Conservation (phyloP, 768 basidiomycete genomes). For the Epithele typhae region DNA sequence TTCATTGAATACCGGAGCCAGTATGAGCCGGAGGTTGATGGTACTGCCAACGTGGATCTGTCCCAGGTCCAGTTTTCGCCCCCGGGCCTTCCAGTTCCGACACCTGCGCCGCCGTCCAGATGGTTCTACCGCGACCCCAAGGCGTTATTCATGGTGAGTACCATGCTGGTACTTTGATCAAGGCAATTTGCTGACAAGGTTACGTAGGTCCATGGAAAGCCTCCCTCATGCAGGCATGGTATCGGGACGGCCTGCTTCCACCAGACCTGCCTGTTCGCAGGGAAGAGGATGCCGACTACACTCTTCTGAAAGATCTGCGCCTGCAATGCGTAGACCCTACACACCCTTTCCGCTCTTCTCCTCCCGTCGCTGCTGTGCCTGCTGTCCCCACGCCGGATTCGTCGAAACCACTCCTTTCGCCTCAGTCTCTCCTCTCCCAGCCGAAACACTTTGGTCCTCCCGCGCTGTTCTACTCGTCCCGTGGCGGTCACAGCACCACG, state of each 20-base stretch:
- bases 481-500: slow-evolving; percentile 86
- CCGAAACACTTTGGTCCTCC: slow-evolving; percentile 84
- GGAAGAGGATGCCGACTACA: slow-evolving; percentile 68
- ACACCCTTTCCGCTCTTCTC: slow-evolving; percentile 60
- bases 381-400: slow-evolving; percentile 28
- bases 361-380: slow-evolving; percentile 35
- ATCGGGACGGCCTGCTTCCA: slow-evolving; percentile 77
- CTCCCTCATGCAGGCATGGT: slow-evolving; percentile 87
- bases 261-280: slow-evolving; percentile 77
- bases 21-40: slow-evolving; percentile 53
- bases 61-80: slow-evolving; percentile 71
- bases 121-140: slow-evolving; percentile 89
- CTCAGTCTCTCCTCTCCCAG: slow-evolving; percentile 74
- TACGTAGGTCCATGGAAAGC: slow-evolving; percentile 78
- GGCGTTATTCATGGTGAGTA: slow-evolving; percentile 67
- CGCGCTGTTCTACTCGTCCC: slow-evolving; percentile 80
- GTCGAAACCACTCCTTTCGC: slow-evolving; percentile 56
- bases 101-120: slow-evolving; percentile 59
- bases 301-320: slow-evolving; percentile 67
- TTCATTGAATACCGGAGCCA: slow-evolving; percentile 67
- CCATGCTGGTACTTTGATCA: not conserved
- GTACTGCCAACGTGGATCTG: slow-evolving; percentile 39
- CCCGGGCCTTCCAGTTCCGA: slow-evolving; percentile 73
- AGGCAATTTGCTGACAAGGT: slow-evolving; percentile 8
- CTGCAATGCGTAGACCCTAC: slow-evolving; percentile 79